Evolutionary conservation across 2,329 filamentous ascomycete genomes (phyloP), one percentile per base, ranked within the genome.

Genomic region (Colletotrichum horii): DNA sequence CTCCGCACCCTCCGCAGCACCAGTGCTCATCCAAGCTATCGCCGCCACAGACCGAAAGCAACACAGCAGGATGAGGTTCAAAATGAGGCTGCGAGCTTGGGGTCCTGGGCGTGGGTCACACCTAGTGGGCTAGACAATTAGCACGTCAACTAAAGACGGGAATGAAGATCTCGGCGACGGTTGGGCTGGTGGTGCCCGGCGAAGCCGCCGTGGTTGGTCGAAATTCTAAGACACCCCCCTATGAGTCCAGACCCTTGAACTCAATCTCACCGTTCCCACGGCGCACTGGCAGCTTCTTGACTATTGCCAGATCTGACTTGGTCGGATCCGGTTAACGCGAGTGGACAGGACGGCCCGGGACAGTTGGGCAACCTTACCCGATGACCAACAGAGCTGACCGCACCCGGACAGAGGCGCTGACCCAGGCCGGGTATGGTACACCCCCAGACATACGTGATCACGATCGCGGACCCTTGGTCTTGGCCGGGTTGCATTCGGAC

Each of bases 21-120:
- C 58, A 2, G 58, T 32, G 28, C 55, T 34, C 16, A 32, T 61
- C 19, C 67, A 30, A n/a, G 26, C 26, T 30, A 34, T 52, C 34
- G 15, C 58, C 64, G 48, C 64, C 65, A 74, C 65, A 60, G 16
- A 58, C 70, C 61, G 74, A 30, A 76, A 74, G 48, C 70, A 60
- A 69, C 48, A 58, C 48, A 28, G 22, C 65, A 22, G 34, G 32
- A 56, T 22, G 48, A 56, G 48, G 61, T 67, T 2, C 65, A 15
- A 36, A 36, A 14, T 22, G 48, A 56, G 48, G 61, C 61, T 67
- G 15, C 48, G 48, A 22, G 12, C 67, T 61, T 70, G 26, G 22
- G 14, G 8, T 24, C 28, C 36, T 55, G 70, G 14, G 6, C 43
- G 19, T 24, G 36, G 36, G 52, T 48, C 38, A 64, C n/a, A 24